Evolutionary conservation across 1,284 basidiomycete genomes (phyloP).

Genomic region (Fereydounia khargensis): DNA sequence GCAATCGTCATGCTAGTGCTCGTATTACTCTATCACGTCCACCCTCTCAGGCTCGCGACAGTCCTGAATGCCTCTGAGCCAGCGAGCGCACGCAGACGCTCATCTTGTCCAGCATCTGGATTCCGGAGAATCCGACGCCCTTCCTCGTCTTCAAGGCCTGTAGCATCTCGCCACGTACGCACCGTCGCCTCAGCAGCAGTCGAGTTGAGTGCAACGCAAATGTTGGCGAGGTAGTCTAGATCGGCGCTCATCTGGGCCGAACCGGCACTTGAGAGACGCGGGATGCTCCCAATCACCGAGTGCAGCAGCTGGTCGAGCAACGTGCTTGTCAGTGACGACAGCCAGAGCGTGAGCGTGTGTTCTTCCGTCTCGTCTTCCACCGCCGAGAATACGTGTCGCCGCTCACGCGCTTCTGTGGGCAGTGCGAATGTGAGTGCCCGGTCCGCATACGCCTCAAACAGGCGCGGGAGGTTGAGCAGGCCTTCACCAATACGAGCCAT

Average conservation of each 20-base stretch:
- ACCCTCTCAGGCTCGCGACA: constrained; percentile 15
- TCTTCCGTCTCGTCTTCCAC: constrained; percentile 32
- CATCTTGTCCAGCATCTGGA: neutral
- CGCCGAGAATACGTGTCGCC: neutral
- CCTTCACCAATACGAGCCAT: constrained; percentile 89
- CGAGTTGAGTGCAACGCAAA: constrained; percentile 84
- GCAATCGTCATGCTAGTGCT: too few species aligned
- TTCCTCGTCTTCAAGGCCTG: too few species aligned
- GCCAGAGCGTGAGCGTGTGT: constrained; percentile 69
- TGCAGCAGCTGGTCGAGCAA: constrained; percentile 62
- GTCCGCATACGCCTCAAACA: constrained; percentile 90
- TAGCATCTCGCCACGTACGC: too few species aligned
- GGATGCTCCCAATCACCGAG: constrained; percentile 61
- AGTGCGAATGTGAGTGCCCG: too few species aligned
- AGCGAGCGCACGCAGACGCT: constrained; percentile 1
- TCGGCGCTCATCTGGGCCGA: constrained; percentile 82
- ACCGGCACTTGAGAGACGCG: constrained; percentile 66
- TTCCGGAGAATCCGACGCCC: too few species aligned
- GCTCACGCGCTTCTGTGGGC: too few species aligned
- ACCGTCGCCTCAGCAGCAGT: too few species aligned
- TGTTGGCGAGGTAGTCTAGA: constrained; percentile 82
- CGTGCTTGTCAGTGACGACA: constrained; percentile 71
- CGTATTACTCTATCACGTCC: constrained; percentile 14
- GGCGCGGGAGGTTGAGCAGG: constrained; percentile 81
- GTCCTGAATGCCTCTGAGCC: constrained; percentile 14